A percentile compares a stretch with the other conserved stretches of the same genome.
Conservation (phyloP, 1,284 basidiomycete species). For the Rhodotorula sp. region DNA sequence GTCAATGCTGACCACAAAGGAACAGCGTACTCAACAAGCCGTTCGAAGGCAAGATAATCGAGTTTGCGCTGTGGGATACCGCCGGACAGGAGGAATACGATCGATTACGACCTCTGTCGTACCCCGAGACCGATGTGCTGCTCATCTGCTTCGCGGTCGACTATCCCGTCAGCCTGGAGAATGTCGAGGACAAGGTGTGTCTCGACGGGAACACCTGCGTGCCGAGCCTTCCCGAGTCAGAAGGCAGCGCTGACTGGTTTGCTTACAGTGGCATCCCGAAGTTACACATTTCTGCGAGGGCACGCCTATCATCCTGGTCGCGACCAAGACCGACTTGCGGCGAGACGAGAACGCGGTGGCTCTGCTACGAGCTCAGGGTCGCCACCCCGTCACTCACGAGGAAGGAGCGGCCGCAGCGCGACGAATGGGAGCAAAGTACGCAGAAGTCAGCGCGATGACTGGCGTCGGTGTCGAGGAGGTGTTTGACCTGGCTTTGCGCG, state of each 20-base stretch:
- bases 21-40: conserved; percentile 32
- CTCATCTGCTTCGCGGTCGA: conserved; percentile 92
- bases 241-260: neutral
- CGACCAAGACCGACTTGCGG: conserved; percentile 87
- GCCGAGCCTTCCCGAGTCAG: neutral
- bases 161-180: conserved; percentile 87
- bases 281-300: conserved; percentile 88
- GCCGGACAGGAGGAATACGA: conserved; percentile 79
- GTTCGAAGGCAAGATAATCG: conserved; percentile 73
- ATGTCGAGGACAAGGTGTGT: conserved; percentile 88
- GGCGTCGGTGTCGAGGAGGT: conserved; percentile 89
- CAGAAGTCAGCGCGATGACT: conserved; percentile 86
- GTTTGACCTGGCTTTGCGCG: conserved; percentile 71
- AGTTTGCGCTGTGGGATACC: conserved; percentile 93
- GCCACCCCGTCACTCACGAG: conserved; percentile 73
- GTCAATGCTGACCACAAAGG: neutral
- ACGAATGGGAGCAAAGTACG: conserved; percentile 86
- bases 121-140: conserved; percentile 90
- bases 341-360: conserved; percentile 74
- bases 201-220: neutral
- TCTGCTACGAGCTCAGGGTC: conserved; percentile 75
- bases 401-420: conserved; percentile 82
- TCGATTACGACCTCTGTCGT: conserved; percentile 61
- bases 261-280: conserved; percentile 81
- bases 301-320: conserved; percentile 84